A percentile compares a stretch with the other conserved stretches of the same genome.
Evolutionary conservation across 805 yeast genomes (phyloP).

Genomic region (Suhomyces sp.): DNA sequence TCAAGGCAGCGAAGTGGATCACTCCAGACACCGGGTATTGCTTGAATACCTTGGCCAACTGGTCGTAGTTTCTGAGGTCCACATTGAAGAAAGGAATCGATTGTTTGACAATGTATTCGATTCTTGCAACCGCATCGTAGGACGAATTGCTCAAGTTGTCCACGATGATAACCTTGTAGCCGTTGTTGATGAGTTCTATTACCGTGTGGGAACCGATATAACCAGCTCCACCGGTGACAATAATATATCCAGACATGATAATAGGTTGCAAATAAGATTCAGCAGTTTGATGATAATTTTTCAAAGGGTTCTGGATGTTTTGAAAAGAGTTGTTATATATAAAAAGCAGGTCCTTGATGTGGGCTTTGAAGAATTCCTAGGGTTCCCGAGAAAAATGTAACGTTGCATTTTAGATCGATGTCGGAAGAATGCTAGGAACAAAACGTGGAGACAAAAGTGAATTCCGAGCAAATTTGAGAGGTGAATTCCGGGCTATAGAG

Average conservation of each 20-base stretch:
- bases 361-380: conserved; percentile 1
- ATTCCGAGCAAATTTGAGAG: too few relatives aligned
- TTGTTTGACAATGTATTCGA: conserved; percentile 52
- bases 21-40: conserved; percentile 55
- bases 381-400: too few relatives aligned
- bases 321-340: too few relatives aligned
- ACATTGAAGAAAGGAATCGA: conserved; percentile 56
- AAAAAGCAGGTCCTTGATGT: too few relatives aligned
- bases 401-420: too few relatives aligned
- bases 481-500: too few relatives aligned
- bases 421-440: too few relatives aligned
- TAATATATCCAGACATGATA: conserved; percentile 35
- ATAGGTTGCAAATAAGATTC: too few relatives aligned
- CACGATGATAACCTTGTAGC: conserved; percentile 68
- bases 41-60: conserved; percentile 47
- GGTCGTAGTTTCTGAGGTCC: conserved; percentile 54
- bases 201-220: conserved; percentile 84
- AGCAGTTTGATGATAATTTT: too few relatives aligned
- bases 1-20: conserved; percentile 78
- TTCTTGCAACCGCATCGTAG: conserved; percentile 61
- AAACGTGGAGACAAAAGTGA: too few relatives aligned
- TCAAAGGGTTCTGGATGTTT: too few relatives aligned
- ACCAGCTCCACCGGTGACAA: conserved; percentile 87
- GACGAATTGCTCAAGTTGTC: conserved; percentile 71
- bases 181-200: conserved; percentile 58